Conservation (phyloP, 495 filamentous ascomycete species). For the Achaetomiella virescens region DNA sequence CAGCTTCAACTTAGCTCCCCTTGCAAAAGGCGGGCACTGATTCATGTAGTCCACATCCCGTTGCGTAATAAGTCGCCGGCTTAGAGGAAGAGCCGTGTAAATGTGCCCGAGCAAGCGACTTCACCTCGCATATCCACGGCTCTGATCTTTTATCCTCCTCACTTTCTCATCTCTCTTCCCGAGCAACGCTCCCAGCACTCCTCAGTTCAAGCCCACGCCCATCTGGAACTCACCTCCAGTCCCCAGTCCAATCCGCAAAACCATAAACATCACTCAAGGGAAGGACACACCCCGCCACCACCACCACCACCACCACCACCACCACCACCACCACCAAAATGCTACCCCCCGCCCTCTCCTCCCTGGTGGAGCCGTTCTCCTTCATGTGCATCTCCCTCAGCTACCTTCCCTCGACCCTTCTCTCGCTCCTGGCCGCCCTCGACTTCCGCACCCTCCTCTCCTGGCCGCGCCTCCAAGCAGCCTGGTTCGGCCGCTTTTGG, state of each 20-base stretch:
- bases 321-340: slow-evolving; percentile 9
- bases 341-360: slow-evolving; percentile 11
- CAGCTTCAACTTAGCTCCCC: not conserved
- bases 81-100: not conserved
- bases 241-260: no score
- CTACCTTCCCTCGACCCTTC: slow-evolving; percentile 34
- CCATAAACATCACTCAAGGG: no score
- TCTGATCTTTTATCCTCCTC: not conserved
- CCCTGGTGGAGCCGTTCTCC: slow-evolving; percentile 32
- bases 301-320: not conserved
- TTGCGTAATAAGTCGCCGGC: slow-evolving; percentile 5
- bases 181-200: no score
- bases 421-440: slow-evolving; percentile 21
- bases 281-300: no score
- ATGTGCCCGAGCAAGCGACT: not conserved
- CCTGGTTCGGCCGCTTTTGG: slow-evolving; percentile 50
- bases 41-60: not conserved
- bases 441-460: slow-evolving; percentile 30
- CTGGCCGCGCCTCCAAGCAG: slow-evolving; percentile 28
- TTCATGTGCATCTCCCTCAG: slow-evolving; percentile 35
- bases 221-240: no score
- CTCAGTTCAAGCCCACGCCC: no score
- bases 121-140: not conserved
- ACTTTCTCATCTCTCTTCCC: not conserved
- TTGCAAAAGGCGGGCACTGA: not conserved